Evolutionary conservation across 345 rosid genomes (phyloP).

Genomic region (Trapa incisa): DNA sequence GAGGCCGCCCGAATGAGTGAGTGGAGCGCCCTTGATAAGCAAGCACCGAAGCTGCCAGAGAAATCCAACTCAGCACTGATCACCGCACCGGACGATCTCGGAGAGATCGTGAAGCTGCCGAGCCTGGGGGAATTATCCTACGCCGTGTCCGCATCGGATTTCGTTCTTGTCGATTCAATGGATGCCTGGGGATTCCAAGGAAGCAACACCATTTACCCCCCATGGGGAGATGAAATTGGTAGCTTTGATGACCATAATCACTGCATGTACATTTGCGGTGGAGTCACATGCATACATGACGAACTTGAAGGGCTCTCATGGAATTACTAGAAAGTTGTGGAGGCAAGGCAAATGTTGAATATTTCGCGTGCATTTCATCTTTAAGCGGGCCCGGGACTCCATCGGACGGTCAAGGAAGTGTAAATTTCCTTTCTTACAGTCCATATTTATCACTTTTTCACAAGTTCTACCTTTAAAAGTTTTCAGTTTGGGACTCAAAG

Average conservation of each 20-base stretch:
- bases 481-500: background rate
- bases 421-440: background rate
- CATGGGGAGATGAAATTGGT: conserved; percentile 7
- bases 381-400: background rate
- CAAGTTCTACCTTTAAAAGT: background rate
- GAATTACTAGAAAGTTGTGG: conserved; percentile 9
- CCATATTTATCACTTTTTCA: background rate
- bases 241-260: conserved; percentile 4
- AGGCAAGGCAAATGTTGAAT: background rate
- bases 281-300: conserved; percentile 1
- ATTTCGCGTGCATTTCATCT: background rate
- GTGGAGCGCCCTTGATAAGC: background rate
- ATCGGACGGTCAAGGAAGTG: background rate
- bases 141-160: conserved; percentile 25
- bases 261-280: conserved; percentile 3
- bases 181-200: background rate
- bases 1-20: conserved; percentile 72
- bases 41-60: background rate
- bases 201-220: background rate
- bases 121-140: conserved; percentile 35
- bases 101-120: conserved; percentile 75
- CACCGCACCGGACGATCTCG: conserved; percentile 36
- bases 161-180: conserved; percentile 27
- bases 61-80: background rate
- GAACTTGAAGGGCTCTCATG: conserved; percentile 21